Conservation (phyloP, 768 basidiomycete species). For the Boletus sp. region DNA sequence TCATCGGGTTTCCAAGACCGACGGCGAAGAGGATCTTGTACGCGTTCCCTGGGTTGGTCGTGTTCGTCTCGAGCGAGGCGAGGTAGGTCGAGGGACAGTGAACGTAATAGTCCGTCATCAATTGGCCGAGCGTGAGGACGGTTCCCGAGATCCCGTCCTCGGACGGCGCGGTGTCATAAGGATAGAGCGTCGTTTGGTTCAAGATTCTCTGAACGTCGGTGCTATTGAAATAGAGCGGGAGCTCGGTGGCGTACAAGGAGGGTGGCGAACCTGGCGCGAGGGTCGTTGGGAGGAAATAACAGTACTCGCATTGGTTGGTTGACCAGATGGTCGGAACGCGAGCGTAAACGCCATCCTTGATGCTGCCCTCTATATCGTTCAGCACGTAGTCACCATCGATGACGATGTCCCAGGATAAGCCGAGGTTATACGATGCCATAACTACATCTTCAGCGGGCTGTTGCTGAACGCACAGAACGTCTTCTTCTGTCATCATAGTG, state of each 20-base stretch:
- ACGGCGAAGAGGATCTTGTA: slow-evolving; percentile 7
- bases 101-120: slow-evolving; percentile 7
- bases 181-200: slow-evolving; percentile 5
- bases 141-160: slow-evolving; percentile 7
- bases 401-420: slow-evolving; percentile 6
- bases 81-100: slow-evolving; percentile 7
- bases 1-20: slow-evolving; percentile 5
- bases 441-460: slow-evolving; percentile 3
- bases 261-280: slow-evolving; percentile 6
- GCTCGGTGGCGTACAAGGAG: not conserved
- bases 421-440: slow-evolving; percentile 7
- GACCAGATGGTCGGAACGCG: slow-evolving; percentile 13
- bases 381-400: slow-evolving; percentile 12
- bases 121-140: not conserved
- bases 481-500: not conserved
- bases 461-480: slow-evolving; percentile 3
- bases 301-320: slow-evolving; percentile 9
- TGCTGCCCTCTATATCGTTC: slow-evolving; percentile 8
- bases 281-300: slow-evolving; percentile 12
- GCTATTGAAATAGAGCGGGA: slow-evolving; percentile 4
- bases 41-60: slow-evolving; percentile 11
- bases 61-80: slow-evolving; percentile 8
- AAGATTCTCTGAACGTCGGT: not conserved
- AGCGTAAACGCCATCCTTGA: slow-evolving; percentile 9
- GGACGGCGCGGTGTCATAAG: slow-evolving; percentile 7